Percentiles rank a stretch among this genome's conserved stretches.
Evolutionary conservation across 1,139 yeast genomes (phyloP).

Genomic region (Pichia sp.): DNA sequence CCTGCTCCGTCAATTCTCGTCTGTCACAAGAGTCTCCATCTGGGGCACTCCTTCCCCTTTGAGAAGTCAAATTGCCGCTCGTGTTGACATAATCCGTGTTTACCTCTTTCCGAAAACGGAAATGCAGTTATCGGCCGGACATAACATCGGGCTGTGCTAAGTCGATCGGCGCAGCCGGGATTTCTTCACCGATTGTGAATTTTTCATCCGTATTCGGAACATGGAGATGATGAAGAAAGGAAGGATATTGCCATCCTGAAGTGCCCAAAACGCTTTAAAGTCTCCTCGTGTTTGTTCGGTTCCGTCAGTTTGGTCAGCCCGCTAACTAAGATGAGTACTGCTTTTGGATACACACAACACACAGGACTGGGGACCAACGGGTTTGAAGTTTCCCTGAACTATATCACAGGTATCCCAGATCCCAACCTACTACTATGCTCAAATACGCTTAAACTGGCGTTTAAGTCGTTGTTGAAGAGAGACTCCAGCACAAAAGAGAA

Average conservation of each 20-base stretch:
- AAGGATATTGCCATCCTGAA: not conserved
- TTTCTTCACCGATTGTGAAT: not conserved
- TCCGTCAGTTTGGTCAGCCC: not conserved
- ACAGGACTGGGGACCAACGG: constrained; percentile 41
- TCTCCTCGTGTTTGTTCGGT: too few species aligned
- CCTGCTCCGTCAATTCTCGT: not conserved
- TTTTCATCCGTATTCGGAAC: not conserved
- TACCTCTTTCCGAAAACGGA: constrained; percentile 10
- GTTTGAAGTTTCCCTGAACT: constrained; percentile 66
- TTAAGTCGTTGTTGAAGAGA: constrained; percentile 71
- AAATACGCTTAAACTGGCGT: constrained; percentile 56
- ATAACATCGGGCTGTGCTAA: not conserved
- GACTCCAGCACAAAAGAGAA: constrained; percentile 83
- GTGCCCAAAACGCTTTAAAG: not conserved
- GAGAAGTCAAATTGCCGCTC: not conserved
- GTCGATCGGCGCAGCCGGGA: constrained; percentile 1
- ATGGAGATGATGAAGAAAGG: not conserved
- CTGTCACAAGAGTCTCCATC: constrained; percentile 6
- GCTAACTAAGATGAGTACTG: constrained; percentile 5
- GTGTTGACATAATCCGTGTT: not conserved
- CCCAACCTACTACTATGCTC: constrained; percentile 47
- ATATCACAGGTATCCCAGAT: constrained; percentile 77
- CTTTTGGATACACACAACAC: constrained; percentile 12
- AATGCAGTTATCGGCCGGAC: constrained; percentile 1
- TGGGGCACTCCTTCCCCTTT: not conserved